Conservation (phyloP, 2,329 filamentous ascomycete genomes). For the Hypoxylon sp. region DNA sequence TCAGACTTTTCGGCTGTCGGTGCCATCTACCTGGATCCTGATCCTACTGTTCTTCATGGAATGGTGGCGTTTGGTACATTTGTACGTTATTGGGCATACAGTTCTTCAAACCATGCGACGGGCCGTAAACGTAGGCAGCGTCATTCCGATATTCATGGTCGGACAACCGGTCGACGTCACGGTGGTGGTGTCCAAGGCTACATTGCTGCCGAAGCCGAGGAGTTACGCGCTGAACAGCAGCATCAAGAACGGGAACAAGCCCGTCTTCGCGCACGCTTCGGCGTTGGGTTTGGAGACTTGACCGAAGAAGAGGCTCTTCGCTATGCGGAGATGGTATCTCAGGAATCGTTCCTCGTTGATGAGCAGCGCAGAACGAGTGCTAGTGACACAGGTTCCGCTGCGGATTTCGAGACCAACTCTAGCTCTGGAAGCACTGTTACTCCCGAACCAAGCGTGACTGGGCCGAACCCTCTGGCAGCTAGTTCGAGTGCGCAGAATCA, state of each 20-base stretch:
- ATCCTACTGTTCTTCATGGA: slow-evolving; percentile 84
- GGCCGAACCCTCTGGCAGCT: slow-evolving; percentile 47
- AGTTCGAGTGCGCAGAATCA: slow-evolving; percentile 39
- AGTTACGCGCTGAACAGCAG: slow-evolving; percentile 78
- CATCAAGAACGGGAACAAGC: slow-evolving; percentile 72
- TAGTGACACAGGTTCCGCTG: slow-evolving; percentile 60
- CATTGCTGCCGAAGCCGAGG: slow-evolving; percentile 85
- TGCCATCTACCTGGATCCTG: slow-evolving; percentile 85
- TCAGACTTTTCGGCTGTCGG: slow-evolving; percentile 83
- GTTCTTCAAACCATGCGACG: slow-evolving; percentile 78
- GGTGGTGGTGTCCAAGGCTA: slow-evolving; percentile 79
- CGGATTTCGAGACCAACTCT: slow-evolving; percentile 54
- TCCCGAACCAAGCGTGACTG: slow-evolving; percentile 62
- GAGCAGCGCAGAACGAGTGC: slow-evolving; percentile 63
- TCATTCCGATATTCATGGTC: slow-evolving; percentile 68
- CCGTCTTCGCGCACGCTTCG: slow-evolving; percentile 81
- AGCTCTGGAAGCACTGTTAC: slow-evolving; percentile 57
- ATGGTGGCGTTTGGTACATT: slow-evolving; percentile 88
- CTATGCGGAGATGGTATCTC: slow-evolving; percentile 72
- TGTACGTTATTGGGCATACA: slow-evolving; percentile 93
- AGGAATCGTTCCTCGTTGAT: slow-evolving; percentile 66
- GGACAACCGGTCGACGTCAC: slow-evolving; percentile 59
- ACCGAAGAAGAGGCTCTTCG: slow-evolving; percentile 71
- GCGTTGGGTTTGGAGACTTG: slow-evolving; percentile 75
- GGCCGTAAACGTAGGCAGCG: slow-evolving; percentile 82